Evolutionary conservation across 2,329 filamentous ascomycete species (phyloP).

Genomic region (Cercospora brassicicola): DNA sequence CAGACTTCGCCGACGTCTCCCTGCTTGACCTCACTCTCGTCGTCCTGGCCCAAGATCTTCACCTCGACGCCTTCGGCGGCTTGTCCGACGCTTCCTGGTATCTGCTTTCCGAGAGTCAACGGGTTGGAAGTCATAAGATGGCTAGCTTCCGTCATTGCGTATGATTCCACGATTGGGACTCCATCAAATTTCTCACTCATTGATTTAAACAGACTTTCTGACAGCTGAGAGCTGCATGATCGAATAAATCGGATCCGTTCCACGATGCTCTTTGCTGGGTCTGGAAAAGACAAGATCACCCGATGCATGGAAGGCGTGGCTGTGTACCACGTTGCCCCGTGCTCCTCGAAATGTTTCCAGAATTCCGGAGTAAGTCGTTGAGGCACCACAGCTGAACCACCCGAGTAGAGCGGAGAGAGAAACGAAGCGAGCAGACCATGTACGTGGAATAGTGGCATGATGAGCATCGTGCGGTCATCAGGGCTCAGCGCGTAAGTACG

Average conservation of each 20-base stretch:
- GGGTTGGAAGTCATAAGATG: not conserved
- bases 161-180: not conserved
- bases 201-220: not conserved
- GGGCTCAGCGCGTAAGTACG: conserved; percentile 52
- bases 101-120: not conserved
- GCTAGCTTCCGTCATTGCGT: not conserved
- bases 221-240: not conserved
- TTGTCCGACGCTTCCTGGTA: not conserved
- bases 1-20: not conserved
- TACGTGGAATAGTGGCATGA: conserved; percentile 89
- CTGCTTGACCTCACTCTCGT: not conserved
- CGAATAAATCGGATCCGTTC: too few species aligned
- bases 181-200: not conserved
- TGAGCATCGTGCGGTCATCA: conserved; percentile 74
- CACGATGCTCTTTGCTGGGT: too few species aligned
- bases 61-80: not conserved
- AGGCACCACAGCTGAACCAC: not conserved
- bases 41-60: not conserved
- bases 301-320: not conserved
- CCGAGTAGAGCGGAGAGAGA: not conserved
- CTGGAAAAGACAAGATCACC: not conserved
- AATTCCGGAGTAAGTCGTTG: not conserved
- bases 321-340: not conserved
- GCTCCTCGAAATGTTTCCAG: not conserved
- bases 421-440: conserved; percentile 75